Evolutionary conservation across 768 basidiomycete species (phyloP), one percentile per base, ranked within the genome.

Genomic region (Phaeolepiota aurea): DNA sequence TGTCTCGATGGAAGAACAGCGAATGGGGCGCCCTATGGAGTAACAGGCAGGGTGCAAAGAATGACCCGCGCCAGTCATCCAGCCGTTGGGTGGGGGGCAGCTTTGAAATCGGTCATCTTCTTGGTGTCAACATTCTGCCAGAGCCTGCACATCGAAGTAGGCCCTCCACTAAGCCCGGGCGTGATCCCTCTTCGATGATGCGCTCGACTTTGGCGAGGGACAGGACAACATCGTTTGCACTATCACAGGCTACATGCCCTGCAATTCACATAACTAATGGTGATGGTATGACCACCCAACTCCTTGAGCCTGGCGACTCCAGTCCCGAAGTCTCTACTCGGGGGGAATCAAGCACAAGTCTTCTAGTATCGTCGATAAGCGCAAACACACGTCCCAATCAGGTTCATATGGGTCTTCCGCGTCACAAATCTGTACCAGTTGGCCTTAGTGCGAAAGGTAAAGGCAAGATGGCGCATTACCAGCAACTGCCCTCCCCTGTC

Each of bases 51-150:
- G 55, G 56, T 38, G 49, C 54, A 18, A 64, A 59, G 37, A 46
- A 57, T 18, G 46, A 50, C 15, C 46, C 46, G 22, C 52, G 48
- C 36, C 53, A 48, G 7, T 28, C 39, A 3, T 23, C 42, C 12
- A 58, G 54, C 11, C 65, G 60, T 15, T 88, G 84, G 83, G 70
- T 84, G 20, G 85, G 87, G 19, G 68, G 68, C 16, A 85, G 78
- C 44, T 90, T 90, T 46, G 82, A 87, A 51, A 66, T 90, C 25
- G 87, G 87, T 2, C 70, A 70, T n/a, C 70, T 90, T 45, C 63
- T 88, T 25, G 87, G 85, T 9, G 69, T 87, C 38, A 72, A 77
- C 45, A 61, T 83, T 21, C 61, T 81, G 37, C 62, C 71, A 32
- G 63, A 63, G 33, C 53, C 54, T 28, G 52, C 5, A 38, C 36